These are phyloP conservation scores for Macrophomina pseudophaseolina DNA, from an alignment of 2,329 filamentous ascomycete species.

Conservation along the genomic window DNA sequence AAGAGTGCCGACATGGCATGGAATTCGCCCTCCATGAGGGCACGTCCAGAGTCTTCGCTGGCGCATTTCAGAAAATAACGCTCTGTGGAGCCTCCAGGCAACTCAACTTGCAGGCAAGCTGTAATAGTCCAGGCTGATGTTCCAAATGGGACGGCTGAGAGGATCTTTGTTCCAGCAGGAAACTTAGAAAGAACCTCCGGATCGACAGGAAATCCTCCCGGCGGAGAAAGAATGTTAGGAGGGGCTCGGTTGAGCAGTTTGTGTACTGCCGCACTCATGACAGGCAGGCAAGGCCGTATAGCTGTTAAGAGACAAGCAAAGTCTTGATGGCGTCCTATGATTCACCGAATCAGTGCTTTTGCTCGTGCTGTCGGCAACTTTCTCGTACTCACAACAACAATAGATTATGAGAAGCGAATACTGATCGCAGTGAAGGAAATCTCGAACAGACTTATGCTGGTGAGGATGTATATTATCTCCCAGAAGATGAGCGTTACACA, in stretches of 20 bases:
- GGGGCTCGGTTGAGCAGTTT: not conserved
- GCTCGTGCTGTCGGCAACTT: not conserved
- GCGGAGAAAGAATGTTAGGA: not conserved
- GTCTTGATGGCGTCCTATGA: not conserved
- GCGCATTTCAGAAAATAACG: conserved; percentile 19
- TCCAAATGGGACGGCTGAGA: conserved; percentile 3
- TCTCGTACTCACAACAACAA: not conserved
- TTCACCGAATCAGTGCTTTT: not conserved
- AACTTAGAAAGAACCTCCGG: not conserved
- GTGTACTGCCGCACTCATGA: not conserved
- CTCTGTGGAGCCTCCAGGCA: not conserved
- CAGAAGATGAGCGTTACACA: too few relatives aligned
- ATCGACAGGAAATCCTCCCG: not conserved
- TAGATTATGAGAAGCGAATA: not conserved
- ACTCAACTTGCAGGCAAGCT: conserved; percentile 2
- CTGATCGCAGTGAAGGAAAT: not conserved
- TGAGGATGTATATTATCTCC: not conserved
- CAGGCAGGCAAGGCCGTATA: not conserved
- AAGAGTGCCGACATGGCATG: conserved; percentile 12
- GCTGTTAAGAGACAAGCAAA: not conserved
- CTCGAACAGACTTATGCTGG: not conserved
- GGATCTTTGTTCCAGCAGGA: conserved; percentile 3
- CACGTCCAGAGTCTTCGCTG: not conserved
- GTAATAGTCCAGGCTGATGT: conserved; percentile 13
- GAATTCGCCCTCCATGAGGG: conserved; percentile 12